These are phyloP conservation scores for Komagataella mondaviorum DNA, from an alignment of 805 yeast genomes.

Conservation along the genomic window DNA sequence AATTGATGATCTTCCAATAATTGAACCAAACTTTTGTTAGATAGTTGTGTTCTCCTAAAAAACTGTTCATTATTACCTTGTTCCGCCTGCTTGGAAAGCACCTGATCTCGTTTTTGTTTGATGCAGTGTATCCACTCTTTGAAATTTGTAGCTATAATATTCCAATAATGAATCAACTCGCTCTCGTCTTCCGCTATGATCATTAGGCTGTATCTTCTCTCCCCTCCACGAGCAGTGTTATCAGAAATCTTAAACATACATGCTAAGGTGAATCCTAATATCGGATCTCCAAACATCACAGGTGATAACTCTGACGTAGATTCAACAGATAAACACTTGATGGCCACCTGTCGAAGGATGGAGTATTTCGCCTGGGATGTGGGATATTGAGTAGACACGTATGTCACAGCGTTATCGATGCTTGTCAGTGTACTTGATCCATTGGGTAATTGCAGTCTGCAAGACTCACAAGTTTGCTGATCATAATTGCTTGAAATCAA, in stretches of 20 bases:
- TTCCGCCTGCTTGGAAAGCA: not conserved
- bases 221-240: slow-evolving; percentile 59
- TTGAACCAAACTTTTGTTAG: not conserved
- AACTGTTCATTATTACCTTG: not conserved
- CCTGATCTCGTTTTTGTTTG: slow-evolving; percentile 4
- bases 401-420: slow-evolving; percentile 13
- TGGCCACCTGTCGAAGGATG: slow-evolving; percentile 42
- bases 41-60: not conserved
- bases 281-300: slow-evolving; percentile 47
- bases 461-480: slow-evolving; percentile 37
- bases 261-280: slow-evolving; percentile 45
- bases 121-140: slow-evolving; percentile 26
- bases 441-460: slow-evolving; percentile 38
- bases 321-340: slow-evolving; percentile 56
- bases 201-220: slow-evolving; percentile 49
- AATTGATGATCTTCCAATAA: not conserved
- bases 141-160: slow-evolving; percentile 27
- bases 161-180: slow-evolving; percentile 43
- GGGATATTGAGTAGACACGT: slow-evolving; percentile 50
- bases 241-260: slow-evolving; percentile 52
- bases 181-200: slow-evolving; percentile 42
- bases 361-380: slow-evolving; percentile 35
- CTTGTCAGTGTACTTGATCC: slow-evolving; percentile 16
- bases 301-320: slow-evolving; percentile 49
- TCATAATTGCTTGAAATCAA: slow-evolving; percentile 24